These are phyloP conservation scores for Claviceps digitariae DNA, from an alignment of 2,329 filamentous ascomycete species.

Conservation along the genomic window DNA sequence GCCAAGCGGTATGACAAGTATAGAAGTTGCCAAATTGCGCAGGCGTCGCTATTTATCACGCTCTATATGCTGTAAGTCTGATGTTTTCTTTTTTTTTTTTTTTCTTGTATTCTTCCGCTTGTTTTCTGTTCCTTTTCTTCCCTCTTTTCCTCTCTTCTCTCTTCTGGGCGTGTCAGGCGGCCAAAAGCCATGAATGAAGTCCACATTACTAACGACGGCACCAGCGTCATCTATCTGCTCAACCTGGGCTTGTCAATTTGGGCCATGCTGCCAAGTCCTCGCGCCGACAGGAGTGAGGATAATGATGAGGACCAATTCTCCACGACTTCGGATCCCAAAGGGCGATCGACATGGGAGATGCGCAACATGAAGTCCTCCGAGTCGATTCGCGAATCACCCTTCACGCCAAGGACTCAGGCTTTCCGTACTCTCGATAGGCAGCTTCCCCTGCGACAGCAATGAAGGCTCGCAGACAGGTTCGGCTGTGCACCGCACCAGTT, in stretches of 20 bases:
- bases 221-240: conserved; percentile 44
- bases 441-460: conserved; percentile 33
- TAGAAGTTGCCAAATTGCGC: conserved; percentile 53
- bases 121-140: neutral
- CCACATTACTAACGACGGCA: neutral
- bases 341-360: conserved; percentile 44
- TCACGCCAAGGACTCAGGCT: conserved; percentile 53
- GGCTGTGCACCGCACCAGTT: neutral
- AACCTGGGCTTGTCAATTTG: conserved; percentile 47
- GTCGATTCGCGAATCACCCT: conserved; percentile 27
- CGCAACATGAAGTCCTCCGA: conserved; percentile 30
- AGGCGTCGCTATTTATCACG: conserved; percentile 50
- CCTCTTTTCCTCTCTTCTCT: neutral
- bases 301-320: conserved; percentile 31
- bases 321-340: conserved; percentile 20
- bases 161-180: neutral
- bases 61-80: conserved; percentile 53
- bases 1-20: conserved; percentile 39
- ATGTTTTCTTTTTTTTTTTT: neutral
- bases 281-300: conserved; percentile 31
- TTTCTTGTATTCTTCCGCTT: no score
- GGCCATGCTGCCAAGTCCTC: conserved; percentile 42
- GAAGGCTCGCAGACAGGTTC: conserved; percentile 2
- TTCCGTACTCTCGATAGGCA: conserved; percentile 50
- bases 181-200: neutral